phyloP scores from a whole-genome alignment of 352 stramenopile species.

The Vaucheria bursata region DNA sequence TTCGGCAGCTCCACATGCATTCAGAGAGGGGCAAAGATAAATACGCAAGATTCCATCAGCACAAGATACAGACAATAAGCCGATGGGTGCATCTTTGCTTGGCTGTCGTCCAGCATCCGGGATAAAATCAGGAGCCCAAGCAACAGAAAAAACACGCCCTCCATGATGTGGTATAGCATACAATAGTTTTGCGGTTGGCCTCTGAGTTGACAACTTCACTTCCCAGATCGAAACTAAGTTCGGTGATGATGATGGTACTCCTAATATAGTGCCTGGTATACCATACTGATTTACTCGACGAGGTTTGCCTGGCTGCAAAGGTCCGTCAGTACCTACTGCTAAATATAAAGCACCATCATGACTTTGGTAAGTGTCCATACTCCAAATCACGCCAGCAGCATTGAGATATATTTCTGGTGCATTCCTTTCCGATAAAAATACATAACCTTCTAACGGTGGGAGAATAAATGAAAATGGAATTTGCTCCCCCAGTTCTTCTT shows the following conservation, averaged over 20 bases:
- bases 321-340: not conserved
- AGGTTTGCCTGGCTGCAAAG: not conserved
- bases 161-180: conserved; percentile 1
- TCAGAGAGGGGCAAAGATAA: not conserved
- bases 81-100: not conserved
- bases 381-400: not conserved
- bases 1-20: not conserved
- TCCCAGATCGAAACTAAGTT: not conserved
- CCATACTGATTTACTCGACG: not conserved
- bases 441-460: too few species aligned
- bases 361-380: not conserved
- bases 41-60: not conserved
- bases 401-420: conserved; percentile 8
- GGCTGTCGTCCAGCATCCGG: too few species aligned
- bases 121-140: conserved; percentile 1
- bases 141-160: not conserved
- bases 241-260: not conserved
- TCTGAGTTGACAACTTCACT: not conserved
- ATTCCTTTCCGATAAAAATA: too few species aligned
- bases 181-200: not conserved
- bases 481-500: too few species aligned
- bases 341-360: not conserved
- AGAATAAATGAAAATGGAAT: too few species aligned
- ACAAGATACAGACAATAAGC: not conserved
- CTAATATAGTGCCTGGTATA: not conserved